Conservation (phyloP, 441 rosid species). For the Erodium trifolium region DNA sequence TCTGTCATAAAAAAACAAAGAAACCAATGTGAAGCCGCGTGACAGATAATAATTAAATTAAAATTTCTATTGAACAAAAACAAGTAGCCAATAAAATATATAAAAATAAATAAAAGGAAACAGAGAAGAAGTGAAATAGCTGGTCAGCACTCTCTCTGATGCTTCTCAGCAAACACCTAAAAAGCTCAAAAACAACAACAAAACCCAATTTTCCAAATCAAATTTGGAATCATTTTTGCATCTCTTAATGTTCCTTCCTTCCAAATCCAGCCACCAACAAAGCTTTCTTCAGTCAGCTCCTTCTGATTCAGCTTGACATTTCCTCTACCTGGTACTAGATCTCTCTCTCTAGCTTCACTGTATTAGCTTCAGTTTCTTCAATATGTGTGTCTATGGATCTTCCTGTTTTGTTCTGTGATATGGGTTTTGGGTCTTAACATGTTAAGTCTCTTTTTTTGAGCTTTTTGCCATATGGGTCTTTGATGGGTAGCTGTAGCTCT, state of each 20-base stretch:
- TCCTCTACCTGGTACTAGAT: neutral
- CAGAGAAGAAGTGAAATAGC: neutral
- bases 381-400: slow-evolving; percentile 1
- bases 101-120: no score
- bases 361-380: neutral
- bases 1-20: no score
- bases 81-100: no score
- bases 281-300: no score
- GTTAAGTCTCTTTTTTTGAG: neutral
- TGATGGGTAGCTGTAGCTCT: neutral
- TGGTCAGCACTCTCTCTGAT: slow-evolving; percentile 11
- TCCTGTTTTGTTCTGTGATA: no score
- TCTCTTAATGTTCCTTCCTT: neutral
- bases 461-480: neutral
- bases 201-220: no score
- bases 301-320: neutral
- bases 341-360: neutral
- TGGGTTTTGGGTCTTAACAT: no score
- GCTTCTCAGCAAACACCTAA: slow-evolving; percentile 26
- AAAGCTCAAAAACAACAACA: slow-evolving; percentile 12
- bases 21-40: no score
- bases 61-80: no score
- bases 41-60: no score
- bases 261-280: neutral
- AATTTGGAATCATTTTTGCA: neutral